Base-by-base conservation (phyloP, 805 yeast species). In the Kuraishia floccosa region DNA sequence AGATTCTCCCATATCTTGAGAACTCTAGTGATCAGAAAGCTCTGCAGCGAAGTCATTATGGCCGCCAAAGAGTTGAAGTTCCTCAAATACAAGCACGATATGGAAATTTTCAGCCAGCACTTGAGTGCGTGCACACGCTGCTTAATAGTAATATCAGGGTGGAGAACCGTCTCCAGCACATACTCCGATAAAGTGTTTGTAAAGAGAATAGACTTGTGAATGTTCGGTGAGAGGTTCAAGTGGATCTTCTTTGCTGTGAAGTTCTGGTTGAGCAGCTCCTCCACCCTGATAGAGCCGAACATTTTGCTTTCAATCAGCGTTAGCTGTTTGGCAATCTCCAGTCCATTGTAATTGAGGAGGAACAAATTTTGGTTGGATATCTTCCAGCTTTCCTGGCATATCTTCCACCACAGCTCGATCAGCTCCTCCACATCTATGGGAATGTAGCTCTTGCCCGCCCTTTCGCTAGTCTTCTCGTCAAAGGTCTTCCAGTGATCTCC, bases 31-130 rank as follows among this genome's bases (percentile, higher is more conserved):
- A 82, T 56, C 25, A 77, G 63, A 47, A 77, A 82, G 31, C 79
- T 76, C 47, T 82, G 93, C 38, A 82, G 57, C 2, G 86, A 66
- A 1, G 86, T 79, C 58, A 82, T 72, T 28, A 82, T 77, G 1
- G 89, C 78, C 2, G 89, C 87, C 38, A 82, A 57, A 0, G 91
- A 76, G 46, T 82, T 82, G 57, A 75, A 81, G 47, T 82, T 82
- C 36, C 86, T 60, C 49, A 81, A 61, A 43, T 80, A 78, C 25
- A 77, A 60, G 40, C 86, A 76, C 1, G 86, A 76, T 32, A 78
- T 60, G 0, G 85, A 82, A 21, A 81, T 64, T 44, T 78, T 78
- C 35, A 82, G 54, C 93, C 94, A 82, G 10, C 72, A 65, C 41
- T 74, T 74, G 22, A 80, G 49, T 32, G 74, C 65, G 33, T 62